Evolutionary conservation across 1,284 basidiomycete species (phyloP), one percentile per base, ranked within the genome.

Genomic region (Moniliella sp.): DNA sequence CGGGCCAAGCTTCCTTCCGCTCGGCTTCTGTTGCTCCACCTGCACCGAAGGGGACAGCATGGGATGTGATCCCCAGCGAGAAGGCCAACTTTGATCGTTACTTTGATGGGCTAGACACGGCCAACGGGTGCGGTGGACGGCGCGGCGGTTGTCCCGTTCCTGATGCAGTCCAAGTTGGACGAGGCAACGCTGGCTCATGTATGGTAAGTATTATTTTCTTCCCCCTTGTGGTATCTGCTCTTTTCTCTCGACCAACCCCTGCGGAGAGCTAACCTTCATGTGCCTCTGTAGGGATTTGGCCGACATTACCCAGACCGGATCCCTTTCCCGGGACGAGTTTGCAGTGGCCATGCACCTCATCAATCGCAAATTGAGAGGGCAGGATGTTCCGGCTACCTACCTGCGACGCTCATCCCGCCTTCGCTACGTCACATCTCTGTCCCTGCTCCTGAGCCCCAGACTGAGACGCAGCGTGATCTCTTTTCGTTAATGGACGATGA

Each of bases 311-410:
- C 78, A 80, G 43, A 77, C 84, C 43, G 91, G 91, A 3, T 71
- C 70, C 30, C 69, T 99, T 25, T 82, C 76, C 14, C 72, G 75
- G 33, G 88, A 94, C 38, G 82, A 86, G 16, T 97, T 99, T 61
- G 88, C 91, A 2, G 77, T 97, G 26, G 91, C 86, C 2, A 76
- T 93, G 75, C 73, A 88, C 62, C 70, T 99, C 29, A 94, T 99
- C 54, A 80, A 83, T 61, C 70, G 71, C 46, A 83, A 77, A 58
- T 65, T 94, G 2, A 69, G 72, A 1, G 88, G 88, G n/a, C 74
- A 73, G 41, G 75, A 79, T 1, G 29, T 58, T 17, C 91, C 91
- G 0, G 40, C 66, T 0, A 62, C 15, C 67, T 97, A 11, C 82
- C 84, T 1, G 56, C 61, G 15, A 70, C 72, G 21, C 67, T 97